Percentiles rank a stretch among this genome's conserved stretches.
Conservation (phyloP, 2,329 filamentous ascomycete genomes). For the Talaromyces albobiverticillius region DNA sequence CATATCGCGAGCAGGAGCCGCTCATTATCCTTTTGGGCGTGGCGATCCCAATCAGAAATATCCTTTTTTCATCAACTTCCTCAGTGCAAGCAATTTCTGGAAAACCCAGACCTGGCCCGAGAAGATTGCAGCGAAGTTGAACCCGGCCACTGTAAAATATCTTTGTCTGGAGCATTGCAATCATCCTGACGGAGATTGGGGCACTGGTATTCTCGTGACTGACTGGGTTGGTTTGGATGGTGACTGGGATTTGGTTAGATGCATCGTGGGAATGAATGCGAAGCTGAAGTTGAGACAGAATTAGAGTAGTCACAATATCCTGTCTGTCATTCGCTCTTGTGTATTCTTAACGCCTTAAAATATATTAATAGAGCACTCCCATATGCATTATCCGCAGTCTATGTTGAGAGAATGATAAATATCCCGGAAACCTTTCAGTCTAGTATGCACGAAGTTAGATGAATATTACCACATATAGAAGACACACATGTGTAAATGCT, state of each 20-base stretch:
- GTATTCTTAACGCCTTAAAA: too few species aligned
- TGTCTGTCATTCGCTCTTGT: too few species aligned
- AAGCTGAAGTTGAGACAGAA: constrained; percentile 42
- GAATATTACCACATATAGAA: not conserved
- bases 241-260: constrained; percentile 86
- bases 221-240: constrained; percentile 87
- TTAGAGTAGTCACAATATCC: not conserved
- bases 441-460: too few species aligned
- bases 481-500: not conserved
- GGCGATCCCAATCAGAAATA: constrained; percentile 46
- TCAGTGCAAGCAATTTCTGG: constrained; percentile 93
- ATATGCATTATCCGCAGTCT: too few species aligned
- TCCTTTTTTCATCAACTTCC: constrained; percentile 85
- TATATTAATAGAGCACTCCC: too few species aligned
- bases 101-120: constrained; percentile 90
- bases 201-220: constrained; percentile 83
- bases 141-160: constrained; percentile 67
- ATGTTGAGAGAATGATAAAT: too few species aligned
- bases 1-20: constrained; percentile 65
- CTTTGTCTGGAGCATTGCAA: constrained; percentile 53
- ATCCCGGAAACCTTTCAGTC: too few species aligned
- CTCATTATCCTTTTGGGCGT: constrained; percentile 43
- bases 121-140: constrained; percentile 80
- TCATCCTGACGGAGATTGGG: constrained; percentile 62
- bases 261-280: constrained; percentile 89